Evolutionary conservation across 306 rosid genomes (phyloP), one percentile per base, ranked within the genome.

Genomic region (Trifolium repens): DNA sequence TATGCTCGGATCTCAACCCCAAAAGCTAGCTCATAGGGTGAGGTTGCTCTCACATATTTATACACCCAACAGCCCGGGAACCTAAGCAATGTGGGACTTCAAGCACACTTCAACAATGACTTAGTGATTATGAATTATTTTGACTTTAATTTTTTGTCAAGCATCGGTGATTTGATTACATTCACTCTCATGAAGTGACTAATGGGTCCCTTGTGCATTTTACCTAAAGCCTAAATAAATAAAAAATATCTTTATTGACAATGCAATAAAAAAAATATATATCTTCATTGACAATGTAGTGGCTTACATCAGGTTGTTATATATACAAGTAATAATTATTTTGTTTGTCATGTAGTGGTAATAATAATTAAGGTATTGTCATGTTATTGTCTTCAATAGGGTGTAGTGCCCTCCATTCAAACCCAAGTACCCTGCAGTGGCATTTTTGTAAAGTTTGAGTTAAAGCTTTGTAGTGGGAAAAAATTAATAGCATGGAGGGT

Each of bases 381-480:
- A 57, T 53, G 59, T 15, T 49, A 14, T 49, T 63, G 86, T 66
- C 76, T 16, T 70, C 26, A 13, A 55, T 42, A 58, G 42, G 64
- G 58, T 47, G 37, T 58, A 63, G 81, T 66, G 59, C 55, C 42
- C 35, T 63, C 64, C 71, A 49, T 74, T 80, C 63, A 73, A 76
- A 70, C 6, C 57, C 64, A 63, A 78, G 63, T 17, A 52, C 34
- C 26, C 60, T 76, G 68, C 66, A 49, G 80, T 62, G 80, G 24
- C 71, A 60, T 68, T 67, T 67, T 80, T 82, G 82, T 69, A 81
- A 80, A 84, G 52, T 73, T 79, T 66, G 79, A 82, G 60, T 79
- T 69, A 54, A 40, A 78, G 67, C 79, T 74, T 78, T 78, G 66
- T 61, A 85, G 87, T 85, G 90, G 78, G 80, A 82, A 7, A 57